Evolutionary conservation across 768 basidiomycete species (phyloP), one percentile per base, ranked within the genome.

Genomic region (Hebeloma cylindrosporum): DNA sequence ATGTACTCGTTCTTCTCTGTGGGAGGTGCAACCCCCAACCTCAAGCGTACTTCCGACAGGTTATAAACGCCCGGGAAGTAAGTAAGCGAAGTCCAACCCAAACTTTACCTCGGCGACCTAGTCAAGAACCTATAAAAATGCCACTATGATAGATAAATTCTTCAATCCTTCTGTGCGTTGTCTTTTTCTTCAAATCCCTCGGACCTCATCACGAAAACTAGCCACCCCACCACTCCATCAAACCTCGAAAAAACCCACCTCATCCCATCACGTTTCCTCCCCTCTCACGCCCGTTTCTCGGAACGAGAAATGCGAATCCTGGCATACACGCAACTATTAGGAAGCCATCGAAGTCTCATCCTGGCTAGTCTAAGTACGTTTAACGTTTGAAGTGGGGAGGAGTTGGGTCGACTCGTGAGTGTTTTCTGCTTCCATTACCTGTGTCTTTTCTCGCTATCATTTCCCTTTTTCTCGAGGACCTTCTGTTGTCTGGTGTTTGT

Each of bases 281-380:
- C 83, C 2, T 87, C 85, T 0, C 96, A 98, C 63, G 77, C 91
- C 0, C 81, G 89, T 6, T 95, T 75, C 70, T 97, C 95, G 63
- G 77, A 93, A 21, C 85, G 95, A 46, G 95, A 98, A 65, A 93
- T 97, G 90, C 84, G 96, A 25, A 93, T 98, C 52, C 81, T 88
- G 14, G 93, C 94, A 1, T 98, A 96, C 67, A 69, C 76, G 18
- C 95, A 98, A 58, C 74, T 97, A 4, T 73, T 99, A n/a, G 91
- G 97, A 62, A 83, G 80, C 8, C 98, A 98, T 63, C 78, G 85
- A 27, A 88, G 85, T 45, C 74, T 98, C 32, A 97, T 94, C 1
- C 71, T 99, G 16, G 85, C 93, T 40, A 90, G 88, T 56, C 77
- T n/a, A n/a, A n/a, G n/a, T 98, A 51, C 79, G 82, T 37, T 68